Percentiles rank a stretch among this genome's conserved stretches.
Conservation (phyloP, 2,329 filamentous ascomycete genomes). For the Scedosporium dehoogii region DNA sequence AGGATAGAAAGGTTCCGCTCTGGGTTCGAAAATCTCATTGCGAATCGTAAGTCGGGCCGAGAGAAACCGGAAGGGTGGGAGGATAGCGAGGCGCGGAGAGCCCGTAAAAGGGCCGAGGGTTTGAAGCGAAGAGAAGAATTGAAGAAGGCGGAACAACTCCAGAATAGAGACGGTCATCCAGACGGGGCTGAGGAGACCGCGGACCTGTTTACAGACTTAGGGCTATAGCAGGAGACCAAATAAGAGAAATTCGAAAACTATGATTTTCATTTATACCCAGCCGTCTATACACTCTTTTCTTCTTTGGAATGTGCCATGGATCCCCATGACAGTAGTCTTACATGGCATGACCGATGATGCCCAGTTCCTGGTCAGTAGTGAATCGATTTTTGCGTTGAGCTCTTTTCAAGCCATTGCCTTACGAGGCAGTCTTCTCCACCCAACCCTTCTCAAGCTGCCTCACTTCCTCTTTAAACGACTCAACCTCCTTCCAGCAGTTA, state of each 20-base stretch:
- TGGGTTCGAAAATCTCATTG: conserved; percentile 30
- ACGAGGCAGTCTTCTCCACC: conserved; percentile 68
- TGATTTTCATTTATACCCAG: conserved; percentile 3
- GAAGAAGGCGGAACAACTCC: conserved; percentile 15
- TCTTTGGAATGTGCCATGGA: not conserved
- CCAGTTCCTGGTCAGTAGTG: not conserved
- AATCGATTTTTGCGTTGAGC: not conserved
- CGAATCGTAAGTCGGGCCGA: conserved; percentile 9
- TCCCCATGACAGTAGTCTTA: conserved; percentile 3
- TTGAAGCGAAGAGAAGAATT: conserved; percentile 40
- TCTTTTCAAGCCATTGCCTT: conserved; percentile 7
- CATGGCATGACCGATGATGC: conserved; percentile 7
- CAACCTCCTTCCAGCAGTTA: conserved; percentile 91
- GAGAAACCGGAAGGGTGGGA: conserved; percentile 36
- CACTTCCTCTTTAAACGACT: conserved; percentile 83
- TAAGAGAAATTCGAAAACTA: not conserved
- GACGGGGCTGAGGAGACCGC: conserved; percentile 9
- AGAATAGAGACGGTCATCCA: conserved; percentile 6
- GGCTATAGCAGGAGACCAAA: not conserved
- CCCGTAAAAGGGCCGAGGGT: conserved; percentile 49
- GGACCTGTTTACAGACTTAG: not conserved
- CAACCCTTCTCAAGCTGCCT: conserved; percentile 76
- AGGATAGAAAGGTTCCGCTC: conserved; percentile 55
- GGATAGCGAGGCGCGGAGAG: conserved; percentile 37
- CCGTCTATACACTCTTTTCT: conserved; percentile 11